These are phyloP conservation scores for Tetrahymena borealis DNA, from an alignment of 73 alveolate species.

Conservation along the genomic window DNA sequence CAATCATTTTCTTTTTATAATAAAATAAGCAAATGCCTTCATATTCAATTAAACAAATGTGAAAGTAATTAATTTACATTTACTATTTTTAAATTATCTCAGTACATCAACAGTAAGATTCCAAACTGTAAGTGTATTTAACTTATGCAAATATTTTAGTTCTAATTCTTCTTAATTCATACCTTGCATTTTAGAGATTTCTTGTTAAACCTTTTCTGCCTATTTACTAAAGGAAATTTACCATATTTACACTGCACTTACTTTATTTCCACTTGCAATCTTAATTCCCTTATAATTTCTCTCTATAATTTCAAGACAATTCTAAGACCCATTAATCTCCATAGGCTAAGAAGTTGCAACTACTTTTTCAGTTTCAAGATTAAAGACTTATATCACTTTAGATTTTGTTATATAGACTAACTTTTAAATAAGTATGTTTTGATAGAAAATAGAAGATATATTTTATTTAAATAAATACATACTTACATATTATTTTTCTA, in stretches of 20 bases:
- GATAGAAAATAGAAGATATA: not conserved
- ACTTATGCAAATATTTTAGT: not conserved
- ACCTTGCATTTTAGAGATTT: not conserved
- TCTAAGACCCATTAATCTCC: not conserved
- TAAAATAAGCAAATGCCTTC: too few species aligned
- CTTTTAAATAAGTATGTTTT: not conserved
- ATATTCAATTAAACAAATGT: not conserved
- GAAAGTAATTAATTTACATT: not conserved
- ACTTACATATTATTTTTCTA: not conserved
- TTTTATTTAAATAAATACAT: not conserved
- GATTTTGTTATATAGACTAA: not conserved
- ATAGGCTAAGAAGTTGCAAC: not conserved
- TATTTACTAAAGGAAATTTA: not conserved
- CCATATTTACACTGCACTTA: not conserved
- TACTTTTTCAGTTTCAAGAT: not conserved
- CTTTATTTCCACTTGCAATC: not conserved
- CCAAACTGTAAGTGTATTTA: not conserved
- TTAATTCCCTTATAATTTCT: not conserved
- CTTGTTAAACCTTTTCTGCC: not conserved
- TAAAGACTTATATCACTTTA: not conserved
- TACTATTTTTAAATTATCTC: not conserved
- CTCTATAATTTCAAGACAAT: not conserved
- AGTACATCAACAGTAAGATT: not conserved
- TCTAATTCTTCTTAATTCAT: too few species aligned
- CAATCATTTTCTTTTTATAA: not conserved